Evolutionary conservation across 805 yeast genomes (phyloP), one percentile per base, ranked within the genome.

Genomic region (Candida nemodendra): DNA sequence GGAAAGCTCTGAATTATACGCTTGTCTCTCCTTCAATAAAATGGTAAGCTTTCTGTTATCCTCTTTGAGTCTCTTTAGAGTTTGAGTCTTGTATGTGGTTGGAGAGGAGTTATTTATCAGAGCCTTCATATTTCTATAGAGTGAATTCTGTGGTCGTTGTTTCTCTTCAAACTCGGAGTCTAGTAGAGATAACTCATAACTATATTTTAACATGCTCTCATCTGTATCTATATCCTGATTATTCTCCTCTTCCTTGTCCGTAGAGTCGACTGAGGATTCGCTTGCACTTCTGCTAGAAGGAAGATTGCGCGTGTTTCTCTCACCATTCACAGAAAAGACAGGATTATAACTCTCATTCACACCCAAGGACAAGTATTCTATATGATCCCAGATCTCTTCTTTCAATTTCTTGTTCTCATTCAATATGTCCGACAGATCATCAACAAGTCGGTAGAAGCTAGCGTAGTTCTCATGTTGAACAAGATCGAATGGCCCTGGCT

Each of bases 381-480:
- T 26, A 16, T 52, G 48, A 2, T 34, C 18, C 65, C 65, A 60
- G 4, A 60, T 54, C 8, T 47, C 50, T 5, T 39, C 33, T 27
- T 58, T 60, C 13, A 59, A 33, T 18, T 28, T 18, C 21, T 38
- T 38, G 30, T 56, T 60, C 18, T 52, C 50, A 4, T 18, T 9
- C 17, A 58, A 28, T 2, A 52, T 42, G 3, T 28, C 25, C 4
- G 42, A 18, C 17, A 60, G 32, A 25, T 50, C 56, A 33, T 57
- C 59, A 7, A 56, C 36, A 5, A 59, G 32, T 9, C 41, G 39
- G 18, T 36, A 43, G n/a, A 58, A 27, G 4, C 42, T 46, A 3
- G 32, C 12, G 15, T 46, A 42, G 22, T 51, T 56, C 16, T 53
- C 58, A 5, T 50, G 32, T 16, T 53, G 46, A 11, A 38, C 19